Conservation (phyloP, 2,329 filamentous ascomycete species). For the Thermomyces lanuginosus region DNA sequence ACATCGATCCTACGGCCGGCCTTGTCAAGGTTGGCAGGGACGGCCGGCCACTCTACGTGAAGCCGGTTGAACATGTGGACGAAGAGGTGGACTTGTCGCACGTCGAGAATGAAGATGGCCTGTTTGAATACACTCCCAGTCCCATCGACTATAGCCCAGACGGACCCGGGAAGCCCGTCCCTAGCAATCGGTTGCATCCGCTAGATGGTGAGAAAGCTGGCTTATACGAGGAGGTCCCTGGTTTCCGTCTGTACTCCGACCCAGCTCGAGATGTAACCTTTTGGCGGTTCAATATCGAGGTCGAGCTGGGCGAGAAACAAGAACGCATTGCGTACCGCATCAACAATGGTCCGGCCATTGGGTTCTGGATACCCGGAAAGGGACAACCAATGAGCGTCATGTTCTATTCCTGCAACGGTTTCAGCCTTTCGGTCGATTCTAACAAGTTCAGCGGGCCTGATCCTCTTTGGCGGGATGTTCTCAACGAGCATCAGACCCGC, state of each 20-base stretch:
- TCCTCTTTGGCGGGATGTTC: constrained; percentile 88
- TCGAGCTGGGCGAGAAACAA: constrained; percentile 64
- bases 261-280: constrained; percentile 78
- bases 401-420: constrained; percentile 97
- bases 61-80: constrained; percentile 71
- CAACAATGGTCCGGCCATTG: constrained; percentile 72
- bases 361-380: constrained; percentile 83
- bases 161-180: constrained; percentile 25
- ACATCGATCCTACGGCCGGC: constrained; percentile 77
- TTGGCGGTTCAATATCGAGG: constrained; percentile 91
- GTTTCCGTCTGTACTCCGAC: constrained; percentile 68
- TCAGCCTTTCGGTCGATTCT: constrained; percentile 62
- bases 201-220: constrained; percentile 63
- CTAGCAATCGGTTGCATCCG: constrained; percentile 30
- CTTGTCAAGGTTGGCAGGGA: constrained; percentile 71
- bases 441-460: constrained; percentile 80
- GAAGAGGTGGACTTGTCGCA: constrained; percentile 63
- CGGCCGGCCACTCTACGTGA: constrained; percentile 74
- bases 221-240: constrained; percentile 69
- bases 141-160: constrained; percentile 26
- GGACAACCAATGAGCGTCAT: constrained; percentile 92
- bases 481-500: constrained; percentile 76
- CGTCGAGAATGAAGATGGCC: constrained; percentile 62
- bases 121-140: constrained; percentile 54
- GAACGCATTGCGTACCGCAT: constrained; percentile 88